phyloP scores from a whole-genome alignment of 2,329 filamentous ascomycete species.

The Basipetospora chlamydospora region DNA sequence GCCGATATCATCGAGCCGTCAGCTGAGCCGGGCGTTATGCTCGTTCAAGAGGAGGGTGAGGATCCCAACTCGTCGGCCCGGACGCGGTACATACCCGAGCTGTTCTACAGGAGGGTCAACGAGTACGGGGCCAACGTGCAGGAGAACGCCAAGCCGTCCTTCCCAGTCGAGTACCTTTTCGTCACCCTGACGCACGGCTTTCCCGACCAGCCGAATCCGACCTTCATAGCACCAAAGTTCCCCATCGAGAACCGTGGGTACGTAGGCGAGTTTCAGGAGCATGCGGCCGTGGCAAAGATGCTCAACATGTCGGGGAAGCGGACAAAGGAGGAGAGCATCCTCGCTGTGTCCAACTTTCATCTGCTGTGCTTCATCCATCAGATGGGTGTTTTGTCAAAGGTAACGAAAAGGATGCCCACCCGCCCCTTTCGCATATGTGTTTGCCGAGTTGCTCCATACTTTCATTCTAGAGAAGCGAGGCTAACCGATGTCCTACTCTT shows the following conservation, averaged over 20 bases:
- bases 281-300: conserved; percentile 50
- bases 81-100: conserved; percentile 86
- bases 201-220: conserved; percentile 61
- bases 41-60: conserved; percentile 63
- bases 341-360: conserved; percentile 82
- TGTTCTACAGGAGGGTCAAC: conserved; percentile 91
- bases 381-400: conserved; percentile 73
- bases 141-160: conserved; percentile 90
- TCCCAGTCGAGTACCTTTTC: conserved; percentile 91
- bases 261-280: conserved; percentile 75
- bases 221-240: conserved; percentile 63
- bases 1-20: conserved; percentile 93
- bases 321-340: conserved; percentile 45
- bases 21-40: conserved; percentile 83
- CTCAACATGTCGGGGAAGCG: conserved; percentile 45
- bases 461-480: no score
- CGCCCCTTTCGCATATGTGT: background rate
- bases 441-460: no score
- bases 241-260: conserved; percentile 84
- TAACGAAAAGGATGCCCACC: conserved; percentile 21
- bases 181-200: conserved; percentile 96
- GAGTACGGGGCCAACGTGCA: conserved; percentile 94
- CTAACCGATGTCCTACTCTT: conserved; percentile 7
- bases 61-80: conserved; percentile 31
- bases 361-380: conserved; percentile 74